phyloP scores from a whole-genome alignment of 2,329 filamentous ascomycete species.

The Paradendryphiella salina region DNA sequence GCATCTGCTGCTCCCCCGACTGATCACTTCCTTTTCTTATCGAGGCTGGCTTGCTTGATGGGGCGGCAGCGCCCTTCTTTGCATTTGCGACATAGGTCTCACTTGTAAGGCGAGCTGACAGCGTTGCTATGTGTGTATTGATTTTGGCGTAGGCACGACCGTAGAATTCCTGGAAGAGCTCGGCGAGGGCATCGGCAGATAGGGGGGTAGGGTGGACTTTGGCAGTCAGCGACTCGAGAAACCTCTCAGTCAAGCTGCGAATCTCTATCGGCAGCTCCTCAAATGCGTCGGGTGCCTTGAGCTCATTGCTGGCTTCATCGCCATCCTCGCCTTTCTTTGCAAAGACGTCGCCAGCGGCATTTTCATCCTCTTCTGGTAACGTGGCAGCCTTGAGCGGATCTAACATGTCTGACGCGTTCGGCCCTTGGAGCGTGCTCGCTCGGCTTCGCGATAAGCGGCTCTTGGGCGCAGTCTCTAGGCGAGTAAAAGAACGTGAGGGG shows the following conservation, averaged over 20 bases:
- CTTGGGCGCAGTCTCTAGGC: slow-evolving; percentile 48
- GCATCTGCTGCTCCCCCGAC: slow-evolving; percentile 74
- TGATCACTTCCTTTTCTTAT: slow-evolving; percentile 43
- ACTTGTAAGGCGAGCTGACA: slow-evolving; percentile 74
- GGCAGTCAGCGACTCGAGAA: slow-evolving; percentile 85
- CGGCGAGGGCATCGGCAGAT: slow-evolving; percentile 77
- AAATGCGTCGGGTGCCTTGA: slow-evolving; percentile 65
- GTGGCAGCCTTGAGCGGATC: slow-evolving; percentile 48
- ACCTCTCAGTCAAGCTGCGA: slow-evolving; percentile 88
- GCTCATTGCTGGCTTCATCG: slow-evolving; percentile 20
- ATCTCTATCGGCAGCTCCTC: slow-evolving; percentile 94
- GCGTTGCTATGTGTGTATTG: slow-evolving; percentile 78
- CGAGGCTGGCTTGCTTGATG: slow-evolving; percentile 45
- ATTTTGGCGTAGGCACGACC: slow-evolving; percentile 77
- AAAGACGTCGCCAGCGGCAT: slow-evolving; percentile 48
- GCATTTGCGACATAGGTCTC: slow-evolving; percentile 52
- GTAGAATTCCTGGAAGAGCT: slow-evolving; percentile 96
- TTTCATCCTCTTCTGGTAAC: slow-evolving; percentile 43
- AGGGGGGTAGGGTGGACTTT: slow-evolving; percentile 85
- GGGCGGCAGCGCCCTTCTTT: slow-evolving; percentile 47
- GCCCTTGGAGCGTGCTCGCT: slow-evolving; percentile 53
- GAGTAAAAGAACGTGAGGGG: slow-evolving; percentile 54
- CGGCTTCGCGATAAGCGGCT: slow-evolving; percentile 47
- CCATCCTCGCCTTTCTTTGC: slow-evolving; percentile 45
- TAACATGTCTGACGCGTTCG: slow-evolving; percentile 49